Conservation (phyloP, 129 eudicot species). For the Arctium lappa region DNA sequence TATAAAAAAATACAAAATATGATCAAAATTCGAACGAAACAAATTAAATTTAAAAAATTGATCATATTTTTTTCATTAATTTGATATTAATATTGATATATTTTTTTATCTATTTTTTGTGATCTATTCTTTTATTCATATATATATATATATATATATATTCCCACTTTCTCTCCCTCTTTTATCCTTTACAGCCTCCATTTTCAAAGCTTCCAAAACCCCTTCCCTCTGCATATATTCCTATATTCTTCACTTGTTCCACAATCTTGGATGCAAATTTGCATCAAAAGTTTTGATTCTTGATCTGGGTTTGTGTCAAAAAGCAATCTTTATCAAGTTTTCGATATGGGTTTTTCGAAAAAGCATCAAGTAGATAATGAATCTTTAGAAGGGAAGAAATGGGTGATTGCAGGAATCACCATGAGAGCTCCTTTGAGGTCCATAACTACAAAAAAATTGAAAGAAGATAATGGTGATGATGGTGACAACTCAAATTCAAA, state of each 20-base stretch:
- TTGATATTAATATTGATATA: too few species aligned
- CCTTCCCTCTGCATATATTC: constrained; percentile 20
- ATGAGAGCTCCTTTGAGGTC: constrained; percentile 36
- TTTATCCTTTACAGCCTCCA: constrained; percentile 46
- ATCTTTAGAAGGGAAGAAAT: constrained; percentile 35
- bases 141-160: neutral
- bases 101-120: too few species aligned
- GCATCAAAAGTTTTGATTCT: constrained; percentile 16
- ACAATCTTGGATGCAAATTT: constrained; percentile 8
- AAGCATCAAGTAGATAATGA: constrained; percentile 30
- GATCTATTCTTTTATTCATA: neutral
- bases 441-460: constrained; percentile 19
- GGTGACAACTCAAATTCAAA: constrained; percentile 17
- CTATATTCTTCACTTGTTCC: constrained; percentile 21
- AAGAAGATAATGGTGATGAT: neutral
- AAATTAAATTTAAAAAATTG: too few species aligned
- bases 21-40: too few species aligned
- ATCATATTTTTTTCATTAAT: too few species aligned
- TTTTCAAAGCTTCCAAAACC: constrained; percentile 23
- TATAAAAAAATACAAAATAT: too few species aligned
- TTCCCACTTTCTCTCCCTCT: constrained; percentile 12
- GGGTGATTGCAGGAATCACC: constrained; percentile 35
- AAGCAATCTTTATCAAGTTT: constrained; percentile 10
- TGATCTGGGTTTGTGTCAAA: constrained; percentile 10
- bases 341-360: constrained; percentile 34